Evolutionary conservation across 345 rosid species (phyloP).

Genomic region (Draba incana): DNA sequence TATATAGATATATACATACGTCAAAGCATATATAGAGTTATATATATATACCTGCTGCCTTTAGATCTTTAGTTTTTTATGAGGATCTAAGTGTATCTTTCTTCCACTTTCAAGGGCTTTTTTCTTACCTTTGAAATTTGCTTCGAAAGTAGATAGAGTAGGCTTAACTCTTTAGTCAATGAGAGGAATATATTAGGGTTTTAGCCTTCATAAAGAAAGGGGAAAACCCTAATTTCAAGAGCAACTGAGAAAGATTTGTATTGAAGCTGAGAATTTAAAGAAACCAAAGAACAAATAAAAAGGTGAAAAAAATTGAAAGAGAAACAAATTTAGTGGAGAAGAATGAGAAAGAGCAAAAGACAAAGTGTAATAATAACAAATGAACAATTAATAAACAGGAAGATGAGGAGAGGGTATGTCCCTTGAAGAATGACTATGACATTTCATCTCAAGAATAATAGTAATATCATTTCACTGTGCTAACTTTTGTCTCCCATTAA

Average conservation of each 20-base stretch:
- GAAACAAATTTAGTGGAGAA: conserved; percentile 30
- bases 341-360: conserved; percentile 67
- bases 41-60: conserved; percentile 31
- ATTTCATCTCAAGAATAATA: conserved; percentile 64
- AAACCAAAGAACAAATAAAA: conserved; percentile 40
- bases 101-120: conserved; percentile 44
- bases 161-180: conserved; percentile 42
- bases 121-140: conserved; percentile 32
- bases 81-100: conserved; percentile 39
- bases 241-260: conserved; percentile 37
- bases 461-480: conserved; percentile 52
- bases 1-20: conserved; percentile 14
- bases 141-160: conserved; percentile 44
- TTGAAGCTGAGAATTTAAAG: conserved; percentile 39
- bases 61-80: conserved; percentile 37
- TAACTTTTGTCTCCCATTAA: conserved; percentile 54
- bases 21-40: conserved; percentile 6
- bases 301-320: conserved; percentile 10
- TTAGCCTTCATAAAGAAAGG: conserved; percentile 27
- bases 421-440: conserved; percentile 74
- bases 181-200: conserved; percentile 37
- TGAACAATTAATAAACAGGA: conserved; percentile 56
- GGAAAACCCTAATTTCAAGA: conserved; percentile 43
- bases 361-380: conserved; percentile 56
- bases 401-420: conserved; percentile 44